phyloP scores from a whole-genome alignment of 768 basidiomycete species.

The Lactarius indigo region DNA sequence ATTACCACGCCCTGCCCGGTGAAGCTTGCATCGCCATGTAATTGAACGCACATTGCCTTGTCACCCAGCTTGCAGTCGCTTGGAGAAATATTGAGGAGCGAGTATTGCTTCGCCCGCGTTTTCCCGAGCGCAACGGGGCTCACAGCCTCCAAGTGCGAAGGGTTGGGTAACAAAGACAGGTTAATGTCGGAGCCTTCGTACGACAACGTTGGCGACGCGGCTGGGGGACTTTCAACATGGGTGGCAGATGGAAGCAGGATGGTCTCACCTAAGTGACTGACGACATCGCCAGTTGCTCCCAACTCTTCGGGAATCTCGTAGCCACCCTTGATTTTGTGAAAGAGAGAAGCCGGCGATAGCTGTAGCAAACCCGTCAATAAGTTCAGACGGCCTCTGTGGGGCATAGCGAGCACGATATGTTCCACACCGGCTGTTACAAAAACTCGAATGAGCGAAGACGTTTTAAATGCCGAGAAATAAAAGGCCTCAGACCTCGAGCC shows the following conservation, averaged over 20 bases:
- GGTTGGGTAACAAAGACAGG: slow-evolving; percentile 76
- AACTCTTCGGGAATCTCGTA: slow-evolving; percentile 64
- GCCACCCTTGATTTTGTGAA: slow-evolving; percentile 85
- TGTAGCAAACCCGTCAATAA: slow-evolving; percentile 75
- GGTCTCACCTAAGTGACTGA: slow-evolving; percentile 72
- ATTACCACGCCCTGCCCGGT: slow-evolving; percentile 88
- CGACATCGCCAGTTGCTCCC: slow-evolving; percentile 75
- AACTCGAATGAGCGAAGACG: background rate
- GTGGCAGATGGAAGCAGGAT: background rate
- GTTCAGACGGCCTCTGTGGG: slow-evolving; percentile 85
- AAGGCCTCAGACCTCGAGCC: slow-evolving; percentile 44
- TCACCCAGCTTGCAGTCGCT: slow-evolving; percentile 49
- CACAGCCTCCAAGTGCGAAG: slow-evolving; percentile 82
- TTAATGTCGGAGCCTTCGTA: slow-evolving; percentile 59
- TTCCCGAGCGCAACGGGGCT: slow-evolving; percentile 87
- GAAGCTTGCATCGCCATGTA: slow-evolving; percentile 92
- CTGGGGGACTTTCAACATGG: slow-evolving; percentile 33
- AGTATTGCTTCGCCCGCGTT: slow-evolving; percentile 86
- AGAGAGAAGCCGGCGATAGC: slow-evolving; percentile 63
- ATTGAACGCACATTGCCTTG: slow-evolving; percentile 81
- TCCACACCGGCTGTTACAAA: slow-evolving; percentile 51
- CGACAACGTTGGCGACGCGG: slow-evolving; percentile 57
- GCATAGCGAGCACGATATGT: slow-evolving; percentile 79
- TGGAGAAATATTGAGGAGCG: slow-evolving; percentile 61
- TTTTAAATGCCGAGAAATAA: background rate